Percentiles rank a stretch among this genome's conserved stretches.
phyloP scores from a whole-genome alignment of 139 green algal genomes.

The Chara braunii region DNA sequence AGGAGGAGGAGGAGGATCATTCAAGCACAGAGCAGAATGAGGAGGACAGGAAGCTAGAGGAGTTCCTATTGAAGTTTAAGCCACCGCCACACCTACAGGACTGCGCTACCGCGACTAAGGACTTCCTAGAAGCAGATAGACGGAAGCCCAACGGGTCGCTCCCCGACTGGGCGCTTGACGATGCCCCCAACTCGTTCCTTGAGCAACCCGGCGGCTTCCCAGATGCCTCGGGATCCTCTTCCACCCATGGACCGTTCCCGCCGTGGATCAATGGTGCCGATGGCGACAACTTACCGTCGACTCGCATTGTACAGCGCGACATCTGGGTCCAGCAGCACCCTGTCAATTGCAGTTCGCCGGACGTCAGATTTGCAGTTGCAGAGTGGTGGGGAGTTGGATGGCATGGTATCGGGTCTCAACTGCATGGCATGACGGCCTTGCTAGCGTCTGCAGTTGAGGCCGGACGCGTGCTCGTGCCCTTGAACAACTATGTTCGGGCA shows the following conservation, averaged over 20 bases:
- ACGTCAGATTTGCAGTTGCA: background rate
- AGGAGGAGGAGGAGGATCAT: background rate
- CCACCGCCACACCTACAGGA: background rate
- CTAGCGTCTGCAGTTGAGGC: background rate
- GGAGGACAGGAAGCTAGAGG: background rate
- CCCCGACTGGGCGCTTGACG: too few species aligned
- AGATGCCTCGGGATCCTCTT: background rate
- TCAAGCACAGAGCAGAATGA: background rate
- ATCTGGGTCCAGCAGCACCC: constrained; percentile 12
- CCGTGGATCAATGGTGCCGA: background rate
- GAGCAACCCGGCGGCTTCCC: background rate
- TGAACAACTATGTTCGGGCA: background rate
- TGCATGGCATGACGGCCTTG: background rate
- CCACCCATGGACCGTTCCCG: background rate
- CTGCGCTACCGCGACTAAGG: background rate
- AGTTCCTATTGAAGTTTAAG: background rate
- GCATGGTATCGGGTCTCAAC: background rate
- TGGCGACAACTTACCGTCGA: constrained; percentile 2
- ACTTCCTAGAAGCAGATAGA: background rate
- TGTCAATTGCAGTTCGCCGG: background rate
- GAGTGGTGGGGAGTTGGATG: background rate
- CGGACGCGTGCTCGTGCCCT: background rate
- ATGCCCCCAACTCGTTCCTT: background rate
- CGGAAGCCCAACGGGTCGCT: background rate
- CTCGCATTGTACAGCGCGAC: constrained; percentile 1